Evolutionary conservation across 23 red algal species (phyloP).

Genomic region (Gracilaria domingensis): DNA sequence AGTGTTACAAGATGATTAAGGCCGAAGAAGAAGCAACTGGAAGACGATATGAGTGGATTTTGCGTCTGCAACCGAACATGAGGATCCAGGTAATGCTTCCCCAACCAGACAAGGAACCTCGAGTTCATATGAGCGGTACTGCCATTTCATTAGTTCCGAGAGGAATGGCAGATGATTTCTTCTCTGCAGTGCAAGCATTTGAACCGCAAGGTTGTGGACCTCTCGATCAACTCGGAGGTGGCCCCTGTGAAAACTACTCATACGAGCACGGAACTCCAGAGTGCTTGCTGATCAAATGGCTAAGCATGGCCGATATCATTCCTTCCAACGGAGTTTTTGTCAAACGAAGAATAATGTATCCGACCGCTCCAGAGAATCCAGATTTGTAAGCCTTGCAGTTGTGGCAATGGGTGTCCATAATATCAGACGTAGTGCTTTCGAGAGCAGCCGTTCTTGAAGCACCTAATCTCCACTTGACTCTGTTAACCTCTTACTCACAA

Average conservation of each 20-base stretch:
- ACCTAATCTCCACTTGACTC: background rate
- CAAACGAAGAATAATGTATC: conserved; percentile 62
- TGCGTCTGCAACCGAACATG: conserved; percentile 66
- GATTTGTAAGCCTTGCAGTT: background rate
- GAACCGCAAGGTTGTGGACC: conserved; percentile 26
- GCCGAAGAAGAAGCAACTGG: conserved; percentile 15
- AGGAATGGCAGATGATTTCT: conserved; percentile 52
- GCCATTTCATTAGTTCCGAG: conserved; percentile 57
- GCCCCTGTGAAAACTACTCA: conserved; percentile 55
- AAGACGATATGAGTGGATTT: conserved; percentile 49
- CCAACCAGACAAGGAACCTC: background rate
- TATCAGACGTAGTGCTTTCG: background rate
- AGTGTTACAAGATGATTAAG: conserved; percentile 51
- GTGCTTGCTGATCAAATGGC: conserved; percentile 69
- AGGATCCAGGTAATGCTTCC: conserved; percentile 20
- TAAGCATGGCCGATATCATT: conserved; percentile 48
- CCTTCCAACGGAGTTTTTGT: conserved; percentile 71
- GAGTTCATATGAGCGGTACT: conserved; percentile 68
- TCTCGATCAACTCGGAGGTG: conserved; percentile 49
- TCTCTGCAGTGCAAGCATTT: conserved; percentile 51
- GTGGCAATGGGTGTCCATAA: background rate
- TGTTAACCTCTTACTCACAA: conserved; percentile 1
- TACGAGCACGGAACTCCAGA: conserved; percentile 45
- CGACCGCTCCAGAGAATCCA: conserved; percentile 8
- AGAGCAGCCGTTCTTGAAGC: background rate